These are phyloP conservation scores for Dothistroma pini DNA, from an alignment of 2,329 filamentous ascomycete genomes.

Conservation along the genomic window DNA sequence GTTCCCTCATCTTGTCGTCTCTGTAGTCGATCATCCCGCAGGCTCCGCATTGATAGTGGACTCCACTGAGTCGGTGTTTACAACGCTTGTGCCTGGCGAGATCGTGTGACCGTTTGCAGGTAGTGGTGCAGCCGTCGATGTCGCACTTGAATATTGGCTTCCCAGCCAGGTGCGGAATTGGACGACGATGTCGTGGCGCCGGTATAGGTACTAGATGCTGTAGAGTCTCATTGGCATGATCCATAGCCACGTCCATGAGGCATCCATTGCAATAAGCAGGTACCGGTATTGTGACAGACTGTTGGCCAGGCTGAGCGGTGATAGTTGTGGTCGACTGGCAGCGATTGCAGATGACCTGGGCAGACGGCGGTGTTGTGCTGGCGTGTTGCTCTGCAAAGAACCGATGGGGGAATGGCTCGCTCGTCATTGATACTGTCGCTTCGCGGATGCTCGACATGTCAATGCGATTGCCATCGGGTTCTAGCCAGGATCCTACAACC, in stretches of 20 bases:
- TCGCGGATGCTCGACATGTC: neutral
- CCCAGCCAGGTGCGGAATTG: neutral
- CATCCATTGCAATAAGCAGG: neutral
- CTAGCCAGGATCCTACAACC: neutral
- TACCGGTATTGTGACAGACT: neutral
- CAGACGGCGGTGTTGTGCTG: neutral
- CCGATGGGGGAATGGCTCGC: neutral
- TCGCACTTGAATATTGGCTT: neutral
- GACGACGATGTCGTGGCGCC: neutral
- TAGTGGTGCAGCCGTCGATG: neutral
- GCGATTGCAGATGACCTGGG: neutral
- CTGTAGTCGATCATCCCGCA: neutral
- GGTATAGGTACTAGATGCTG: neutral
- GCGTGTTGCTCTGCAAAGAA: neutral
- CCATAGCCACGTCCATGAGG: neutral
- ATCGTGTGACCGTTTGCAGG: neutral
- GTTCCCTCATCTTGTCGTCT: neutral
- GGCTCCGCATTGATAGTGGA: neutral
- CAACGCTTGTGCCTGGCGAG: neutral
- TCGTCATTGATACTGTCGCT: neutral
- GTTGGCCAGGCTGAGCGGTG: neutral
- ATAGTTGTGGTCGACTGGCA: neutral
- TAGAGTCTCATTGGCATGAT: neutral
- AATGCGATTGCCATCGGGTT: neutral
- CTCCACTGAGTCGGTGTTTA: neutral